Base-by-base conservation (phyloP, 352 stramenopile species). In the Globisporangium canariense region DNA sequence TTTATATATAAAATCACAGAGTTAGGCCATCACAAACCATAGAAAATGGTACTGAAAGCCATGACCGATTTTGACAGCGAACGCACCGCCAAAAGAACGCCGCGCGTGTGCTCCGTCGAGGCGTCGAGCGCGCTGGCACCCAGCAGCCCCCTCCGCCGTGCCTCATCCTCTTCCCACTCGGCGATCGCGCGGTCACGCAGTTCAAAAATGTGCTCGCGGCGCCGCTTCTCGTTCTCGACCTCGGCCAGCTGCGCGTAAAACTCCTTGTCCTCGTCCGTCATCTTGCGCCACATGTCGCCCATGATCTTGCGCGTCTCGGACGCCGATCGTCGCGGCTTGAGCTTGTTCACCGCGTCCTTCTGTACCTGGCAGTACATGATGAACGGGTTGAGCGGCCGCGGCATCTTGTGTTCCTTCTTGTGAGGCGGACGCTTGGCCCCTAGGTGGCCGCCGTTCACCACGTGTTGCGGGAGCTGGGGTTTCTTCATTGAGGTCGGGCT, bases 331-430 rank as follows among this genome's bases (percentile, higher is more conserved):
- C 76, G 70, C 8, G 67, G 57, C 55, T 83, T 83, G n/a, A 73
- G 76, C 18, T 80, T 82, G 25, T 68, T 69, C 25, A 91, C 71
- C 32, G 74, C 62, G 18, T 91, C 82, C 43, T 90, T 89, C 47
- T 93, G 84, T 50, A 91, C 73, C 68, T 93, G 84, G 47, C 84
- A 93, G 62, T 80, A 93, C 70, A 93, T 82, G 58, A 93, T 90
- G 63, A 93, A 93, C 43, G 84, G 80, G 43, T 93, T 93, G 71
- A 93, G 87, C 36, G 84, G 74, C 14, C 84, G 82, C 13, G 78
- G 81, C 63, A 68, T 66, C 34, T 85, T 85, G 14, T 73, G 30
- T 13, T 69, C 61, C 70, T 68, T 81, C 20, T 80, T 45, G 49
- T 58, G 56, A 63, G 41, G 56, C 60, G 41, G 60, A 49, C 64